Conservation (phyloP, 2,329 filamentous ascomycete genomes). For the Penicillium expansum region DNA sequence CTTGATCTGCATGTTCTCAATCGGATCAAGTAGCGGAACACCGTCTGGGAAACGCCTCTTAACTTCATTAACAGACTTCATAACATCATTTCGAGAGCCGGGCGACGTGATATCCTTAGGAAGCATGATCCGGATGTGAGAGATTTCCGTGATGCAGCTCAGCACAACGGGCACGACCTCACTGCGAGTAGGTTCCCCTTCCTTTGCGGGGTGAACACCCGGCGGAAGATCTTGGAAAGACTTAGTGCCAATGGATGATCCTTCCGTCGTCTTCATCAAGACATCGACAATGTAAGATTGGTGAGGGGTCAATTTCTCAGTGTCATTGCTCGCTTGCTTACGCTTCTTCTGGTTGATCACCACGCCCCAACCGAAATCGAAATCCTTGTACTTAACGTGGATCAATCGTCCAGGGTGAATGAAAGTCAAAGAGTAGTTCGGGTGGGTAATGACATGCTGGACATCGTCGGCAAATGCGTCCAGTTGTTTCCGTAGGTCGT, state of each 20-base stretch:
- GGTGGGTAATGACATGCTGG: conserved; percentile 86
- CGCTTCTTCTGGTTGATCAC: conserved; percentile 71
- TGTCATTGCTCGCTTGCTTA: conserved; percentile 61
- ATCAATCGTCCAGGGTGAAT: conserved; percentile 85
- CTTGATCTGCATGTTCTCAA: conserved; percentile 93
- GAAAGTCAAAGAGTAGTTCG: conserved; percentile 79
- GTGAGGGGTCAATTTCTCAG: conserved; percentile 68
- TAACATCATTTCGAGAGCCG: conserved; percentile 66
- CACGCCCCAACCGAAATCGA: conserved; percentile 93
- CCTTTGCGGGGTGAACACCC: conserved; percentile 58
- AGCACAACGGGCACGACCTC: conserved; percentile 84
- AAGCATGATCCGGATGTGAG: conserved; percentile 78
- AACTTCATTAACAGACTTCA: conserved; percentile 71
- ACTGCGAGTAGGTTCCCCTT: conserved; percentile 66
- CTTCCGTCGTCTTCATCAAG: conserved; percentile 62
- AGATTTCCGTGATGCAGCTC: conserved; percentile 79
- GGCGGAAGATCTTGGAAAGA: conserved; percentile 63
- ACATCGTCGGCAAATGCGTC: conserved; percentile 83
- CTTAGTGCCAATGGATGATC: conserved; percentile 52
- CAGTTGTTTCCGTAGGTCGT: conserved; percentile 80
- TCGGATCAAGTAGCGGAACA: conserved; percentile 80
- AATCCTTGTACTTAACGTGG: conserved; percentile 72
- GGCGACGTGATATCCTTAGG: conserved; percentile 70
- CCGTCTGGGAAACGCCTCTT: conserved; percentile 89
- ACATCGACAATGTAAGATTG: conserved; percentile 82